A percentile compares a stretch with the other conserved stretches of the same genome.
phyloP scores from a whole-genome alignment of 75 land plant genomes.

The Larix kaempferi region DNA sequence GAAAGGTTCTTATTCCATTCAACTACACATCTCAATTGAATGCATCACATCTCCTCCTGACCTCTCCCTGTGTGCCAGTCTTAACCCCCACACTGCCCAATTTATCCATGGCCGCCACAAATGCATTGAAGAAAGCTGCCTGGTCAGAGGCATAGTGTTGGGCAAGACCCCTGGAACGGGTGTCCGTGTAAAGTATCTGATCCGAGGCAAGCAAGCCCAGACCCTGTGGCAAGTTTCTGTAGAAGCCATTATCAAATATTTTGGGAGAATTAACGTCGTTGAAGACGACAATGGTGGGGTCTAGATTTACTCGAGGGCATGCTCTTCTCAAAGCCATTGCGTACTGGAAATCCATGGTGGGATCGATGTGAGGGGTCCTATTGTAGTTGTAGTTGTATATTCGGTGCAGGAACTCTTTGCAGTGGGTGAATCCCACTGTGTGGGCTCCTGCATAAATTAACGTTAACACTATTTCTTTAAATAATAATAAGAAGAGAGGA shows the following conservation, averaged over 20 bases:
- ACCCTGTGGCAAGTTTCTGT: conserved; percentile 42
- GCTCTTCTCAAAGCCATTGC: conserved; percentile 38
- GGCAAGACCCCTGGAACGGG: conserved; percentile 39
- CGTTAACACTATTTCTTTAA: not conserved
- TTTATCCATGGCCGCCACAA: conserved; percentile 55
- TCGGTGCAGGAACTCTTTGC: conserved; percentile 47
- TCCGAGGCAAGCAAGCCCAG: conserved; percentile 58
- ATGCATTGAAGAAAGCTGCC: conserved; percentile 42
- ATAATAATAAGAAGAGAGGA: not conserved
- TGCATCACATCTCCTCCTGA: conserved; percentile 47
- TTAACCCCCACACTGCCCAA: conserved; percentile 37
- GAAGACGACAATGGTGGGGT: conserved; percentile 46
- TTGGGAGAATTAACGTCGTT: conserved; percentile 60
- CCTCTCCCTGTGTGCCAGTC: conserved; percentile 50
- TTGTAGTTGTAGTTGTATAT: conserved; percentile 34
- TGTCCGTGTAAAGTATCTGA: conserved; percentile 32
- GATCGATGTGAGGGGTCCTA: conserved; percentile 17
- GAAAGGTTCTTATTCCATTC: too few species aligned
- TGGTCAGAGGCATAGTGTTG: conserved; percentile 34
- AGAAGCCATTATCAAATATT: conserved; percentile 65
- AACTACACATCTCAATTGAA: conserved; percentile 16
- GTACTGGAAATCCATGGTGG: conserved; percentile 42
- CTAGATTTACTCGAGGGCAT: conserved; percentile 36
- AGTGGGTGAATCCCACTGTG: conserved; percentile 81
- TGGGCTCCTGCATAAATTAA: conserved; percentile 35